These are phyloP conservation scores for Paxillus ammoniavirescens DNA, from an alignment of 768 basidiomycete species.

Conservation along the genomic window DNA sequence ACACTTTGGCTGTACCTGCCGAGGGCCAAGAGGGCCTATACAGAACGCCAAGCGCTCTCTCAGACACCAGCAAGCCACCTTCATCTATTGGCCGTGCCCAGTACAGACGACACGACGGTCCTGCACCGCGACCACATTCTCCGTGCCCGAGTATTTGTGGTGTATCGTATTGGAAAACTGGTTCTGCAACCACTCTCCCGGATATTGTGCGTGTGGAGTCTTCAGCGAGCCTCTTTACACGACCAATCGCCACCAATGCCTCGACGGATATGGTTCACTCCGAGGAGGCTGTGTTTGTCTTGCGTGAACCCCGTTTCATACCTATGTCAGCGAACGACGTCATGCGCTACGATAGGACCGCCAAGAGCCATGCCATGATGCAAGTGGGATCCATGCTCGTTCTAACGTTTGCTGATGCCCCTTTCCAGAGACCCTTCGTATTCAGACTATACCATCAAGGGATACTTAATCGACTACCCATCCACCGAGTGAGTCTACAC, in stretches of 20 bases:
- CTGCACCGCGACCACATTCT: conserved; percentile 12
- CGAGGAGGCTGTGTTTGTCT: conserved; percentile 4
- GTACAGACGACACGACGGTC: conserved; percentile 16
- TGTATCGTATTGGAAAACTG: conserved; percentile 4
- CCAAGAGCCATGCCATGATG: conserved; percentile 12
- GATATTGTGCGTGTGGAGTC: not conserved
- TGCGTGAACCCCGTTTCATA: conserved; percentile 10
- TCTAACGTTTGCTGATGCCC: not conserved
- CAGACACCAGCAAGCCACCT: conserved; percentile 2
- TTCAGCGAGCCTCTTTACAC: not conserved
- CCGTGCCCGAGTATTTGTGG: conserved; percentile 11
- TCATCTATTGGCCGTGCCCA: conserved; percentile 9
- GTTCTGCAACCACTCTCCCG: conserved; percentile 7
- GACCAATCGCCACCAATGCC: not conserved
- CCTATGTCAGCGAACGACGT: conserved; percentile 17
- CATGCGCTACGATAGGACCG: conserved; percentile 13
- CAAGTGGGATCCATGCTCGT: not conserved
- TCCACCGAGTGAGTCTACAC: conserved; percentile 6
- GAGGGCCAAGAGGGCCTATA: conserved; percentile 3
- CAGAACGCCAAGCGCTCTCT: conserved; percentile 7
- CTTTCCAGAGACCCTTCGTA: conserved; percentile 6
- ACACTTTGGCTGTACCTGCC: conserved; percentile 8
- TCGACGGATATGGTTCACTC: conserved; percentile 3
- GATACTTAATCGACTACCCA: conserved; percentile 8
- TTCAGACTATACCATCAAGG: conserved; percentile 13